Base-by-base conservation (phyloP, 352 stramenopile genomes). In the Globisporangium emineosum region DNA sequence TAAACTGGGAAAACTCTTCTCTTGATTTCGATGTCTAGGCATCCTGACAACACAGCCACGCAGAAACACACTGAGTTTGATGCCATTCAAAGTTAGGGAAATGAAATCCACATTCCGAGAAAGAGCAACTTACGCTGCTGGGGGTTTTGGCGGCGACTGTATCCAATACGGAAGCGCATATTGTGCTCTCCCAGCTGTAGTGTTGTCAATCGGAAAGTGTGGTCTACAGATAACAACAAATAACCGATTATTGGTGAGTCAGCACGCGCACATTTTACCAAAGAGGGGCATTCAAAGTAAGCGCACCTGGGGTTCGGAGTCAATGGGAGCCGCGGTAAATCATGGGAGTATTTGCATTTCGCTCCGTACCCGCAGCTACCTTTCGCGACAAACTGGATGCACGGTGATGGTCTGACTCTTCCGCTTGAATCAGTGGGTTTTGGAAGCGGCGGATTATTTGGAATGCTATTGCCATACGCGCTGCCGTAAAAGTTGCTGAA, bases 321-420 rank as follows among this genome's bases (percentile, higher is more conserved):
- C 23, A 68, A 19, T 3, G 25, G 9, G 5, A 30, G 40, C 6
- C 37, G 51, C 12, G 15, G 55, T 3, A 65, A 21, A 5, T 86
- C 74, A 52, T 93, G 85, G 0, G 76, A 86, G 50, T 78, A 93
- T 47, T 66, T 82, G 60, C 85, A 93, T 15, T 73, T 75, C 33
- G 60, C 52, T 5, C 83, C 85, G 32, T 85, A 91, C 3, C 29
- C 35, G 40, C 85, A 93, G 5, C 54, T 74, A 21, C 75, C 80
- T 27, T 64, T 64, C 0, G 71, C 67, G 3, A 71, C 29, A 57
- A 88, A 89, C 51, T 80, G 79, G 7, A 77, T 64, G 56, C 82
- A 91, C 17, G 32, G 15, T 15, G 59, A 40, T 13, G 12, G 17
- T 45, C 17, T 57, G 21, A 8, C 37, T 49, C 23, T 45, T 27